Conservation (phyloP, 1,284 basidiomycete species). For the Leccinum pachyderme region DNA sequence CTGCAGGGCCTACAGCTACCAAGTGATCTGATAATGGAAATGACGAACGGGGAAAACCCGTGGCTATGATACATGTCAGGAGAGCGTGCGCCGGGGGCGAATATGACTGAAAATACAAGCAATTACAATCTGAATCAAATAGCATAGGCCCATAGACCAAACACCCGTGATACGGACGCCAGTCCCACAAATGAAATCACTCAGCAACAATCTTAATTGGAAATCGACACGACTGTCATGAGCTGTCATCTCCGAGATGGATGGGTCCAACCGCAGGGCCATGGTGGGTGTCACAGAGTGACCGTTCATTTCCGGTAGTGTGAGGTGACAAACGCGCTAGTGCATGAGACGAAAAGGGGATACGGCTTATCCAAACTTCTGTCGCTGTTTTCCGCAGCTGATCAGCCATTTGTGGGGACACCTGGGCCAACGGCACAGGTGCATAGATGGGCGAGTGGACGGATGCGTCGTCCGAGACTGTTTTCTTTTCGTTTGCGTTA, state of each 20-base stretch:
- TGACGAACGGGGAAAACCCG: not conserved
- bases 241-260: slow-evolving; percentile 16
- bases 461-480: slow-evolving; percentile 22
- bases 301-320: slow-evolving; percentile 4
- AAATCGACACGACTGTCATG: slow-evolving; percentile 3
- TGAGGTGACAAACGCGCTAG: not conserved
- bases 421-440: slow-evolving; percentile 56
- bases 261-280: slow-evolving; percentile 22
- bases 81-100: not conserved
- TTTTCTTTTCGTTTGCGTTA: slow-evolving; percentile 9
- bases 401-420: slow-evolving; percentile 44
- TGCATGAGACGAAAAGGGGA: slow-evolving; percentile 4
- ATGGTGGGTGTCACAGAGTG: not conserved
- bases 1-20: not conserved
- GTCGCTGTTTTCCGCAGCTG: slow-evolving; percentile 55
- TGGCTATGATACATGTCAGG: slow-evolving; percentile 15
- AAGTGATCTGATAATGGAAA: slow-evolving; percentile 7
- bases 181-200: not conserved
- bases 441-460: slow-evolving; percentile 49
- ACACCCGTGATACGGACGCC: not conserved
- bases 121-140: not conserved
- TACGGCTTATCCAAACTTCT: slow-evolving; percentile 59
- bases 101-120: slow-evolving; percentile 1
- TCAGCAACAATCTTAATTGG: not conserved
- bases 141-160: not conserved